A percentile compares a stretch with the other conserved stretches of the same genome.
These are phyloP conservation scores for Zygnema circumcarinatum DNA, from an alignment of 139 green algal species.

Conservation along the genomic window DNA sequence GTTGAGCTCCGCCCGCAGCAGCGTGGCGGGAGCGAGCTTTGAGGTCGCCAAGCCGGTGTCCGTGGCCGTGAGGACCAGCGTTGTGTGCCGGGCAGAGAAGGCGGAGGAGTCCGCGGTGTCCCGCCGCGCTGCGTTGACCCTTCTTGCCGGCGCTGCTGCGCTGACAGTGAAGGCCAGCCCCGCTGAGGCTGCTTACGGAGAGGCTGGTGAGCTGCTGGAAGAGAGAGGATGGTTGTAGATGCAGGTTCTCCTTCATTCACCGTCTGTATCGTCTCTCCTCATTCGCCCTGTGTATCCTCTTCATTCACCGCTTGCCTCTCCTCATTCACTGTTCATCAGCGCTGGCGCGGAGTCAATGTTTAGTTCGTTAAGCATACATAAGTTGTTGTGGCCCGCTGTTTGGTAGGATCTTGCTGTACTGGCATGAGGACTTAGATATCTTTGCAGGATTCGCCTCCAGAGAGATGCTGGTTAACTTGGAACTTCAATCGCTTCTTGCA, in stretches of 20 bases:
- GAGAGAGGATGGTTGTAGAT: too few species aligned
- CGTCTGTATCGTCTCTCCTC: too few species aligned
- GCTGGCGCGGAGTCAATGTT: too few species aligned
- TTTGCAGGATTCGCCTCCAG: too few species aligned
- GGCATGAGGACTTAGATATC: background rate
- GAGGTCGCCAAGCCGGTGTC: background rate
- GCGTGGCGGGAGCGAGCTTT: background rate
- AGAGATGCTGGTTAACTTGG: too few species aligned
- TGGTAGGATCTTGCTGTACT: too few species aligned
- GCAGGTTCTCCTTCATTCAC: too few species aligned
- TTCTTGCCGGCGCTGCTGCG: constrained; percentile 41
- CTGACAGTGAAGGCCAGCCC: constrained; percentile 34
- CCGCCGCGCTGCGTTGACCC: constrained; percentile 29
- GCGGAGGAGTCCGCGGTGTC: constrained; percentile 25
- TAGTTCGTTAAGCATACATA: too few species aligned
- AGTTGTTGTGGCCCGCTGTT: too few species aligned
- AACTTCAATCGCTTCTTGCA: background rate
- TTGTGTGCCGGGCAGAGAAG: constrained; percentile 33
- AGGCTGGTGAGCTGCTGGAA: constrained; percentile 42
- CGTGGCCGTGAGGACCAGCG: background rate
- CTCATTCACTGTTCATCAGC: too few species aligned
- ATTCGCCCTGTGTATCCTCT: too few species aligned
- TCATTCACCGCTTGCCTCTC: too few species aligned
- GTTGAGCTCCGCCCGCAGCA: constrained; percentile 8
- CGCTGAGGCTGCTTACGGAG: constrained; percentile 54